Evolutionary conservation across 192 early-diverging fungal genomes (phyloP).

Genomic region (Allomyces arbusculus): DNA sequence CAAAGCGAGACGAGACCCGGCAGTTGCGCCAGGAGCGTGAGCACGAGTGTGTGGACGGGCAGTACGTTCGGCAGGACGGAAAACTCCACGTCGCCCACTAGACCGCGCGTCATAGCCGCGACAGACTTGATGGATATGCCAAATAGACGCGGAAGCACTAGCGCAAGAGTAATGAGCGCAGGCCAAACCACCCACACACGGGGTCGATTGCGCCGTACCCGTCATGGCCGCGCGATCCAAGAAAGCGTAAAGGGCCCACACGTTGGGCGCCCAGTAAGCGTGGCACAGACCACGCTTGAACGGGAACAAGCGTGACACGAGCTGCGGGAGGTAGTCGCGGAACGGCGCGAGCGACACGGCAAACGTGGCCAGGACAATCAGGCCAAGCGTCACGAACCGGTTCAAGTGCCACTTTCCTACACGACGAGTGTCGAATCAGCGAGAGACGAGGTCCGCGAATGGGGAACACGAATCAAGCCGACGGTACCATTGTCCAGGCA

Average conservation of each 20-base stretch:
- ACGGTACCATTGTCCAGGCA: conserved; percentile 25
- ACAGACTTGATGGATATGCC: not conserved
- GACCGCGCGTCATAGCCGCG: conserved; percentile 59
- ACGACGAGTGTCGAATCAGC: no score
- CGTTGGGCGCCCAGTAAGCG: conserved; percentile 92
- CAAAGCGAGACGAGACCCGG: conserved; percentile 38
- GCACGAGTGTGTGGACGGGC: conserved; percentile 45
- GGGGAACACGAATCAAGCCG: not conserved
- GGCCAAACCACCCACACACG: no score
- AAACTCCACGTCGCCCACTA: conserved; percentile 74
- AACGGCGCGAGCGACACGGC: conserved; percentile 68
- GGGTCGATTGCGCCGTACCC: conserved; percentile 8
- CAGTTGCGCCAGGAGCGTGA: conserved; percentile 50
- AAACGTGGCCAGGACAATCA: conserved; percentile 45
- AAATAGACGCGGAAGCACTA: not conserved
- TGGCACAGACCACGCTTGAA: conserved; percentile 94
- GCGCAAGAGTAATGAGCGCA: no score
- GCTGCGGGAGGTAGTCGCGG: conserved; percentile 47
- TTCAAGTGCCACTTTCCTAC: no score
- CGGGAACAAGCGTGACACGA: conserved; percentile 68
- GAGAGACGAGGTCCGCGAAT: no score
- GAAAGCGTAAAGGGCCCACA: conserved; percentile 84
- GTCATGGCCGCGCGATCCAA: conserved; percentile 50
- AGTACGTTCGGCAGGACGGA: conserved; percentile 51
- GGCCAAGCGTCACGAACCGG: conserved; percentile 41